Evolutionary conservation across 2,329 filamentous ascomycete genomes (phyloP).

Genomic region (Colletotrichum incanum): DNA sequence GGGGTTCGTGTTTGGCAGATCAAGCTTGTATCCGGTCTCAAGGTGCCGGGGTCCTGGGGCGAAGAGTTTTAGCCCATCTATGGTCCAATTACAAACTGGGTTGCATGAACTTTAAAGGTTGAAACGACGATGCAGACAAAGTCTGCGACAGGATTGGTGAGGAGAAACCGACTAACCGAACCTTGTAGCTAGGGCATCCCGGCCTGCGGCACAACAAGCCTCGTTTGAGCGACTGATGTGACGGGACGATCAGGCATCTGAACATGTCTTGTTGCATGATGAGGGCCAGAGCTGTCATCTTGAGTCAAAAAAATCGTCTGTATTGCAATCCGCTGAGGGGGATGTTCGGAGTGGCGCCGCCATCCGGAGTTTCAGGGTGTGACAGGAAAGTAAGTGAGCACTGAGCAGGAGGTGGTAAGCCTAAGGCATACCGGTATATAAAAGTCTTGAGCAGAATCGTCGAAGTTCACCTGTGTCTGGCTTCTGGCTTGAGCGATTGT

Average conservation of each 20-base stretch:
- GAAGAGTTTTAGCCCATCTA: neutral
- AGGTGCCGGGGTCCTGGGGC: conserved; percentile 1
- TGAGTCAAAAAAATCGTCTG: conserved; percentile 31
- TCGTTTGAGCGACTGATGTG: conserved; percentile 36
- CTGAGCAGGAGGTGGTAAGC: neutral
- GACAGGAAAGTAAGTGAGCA: conserved; percentile 17
- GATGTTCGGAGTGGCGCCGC: conserved; percentile 30
- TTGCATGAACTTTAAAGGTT: conserved; percentile 37
- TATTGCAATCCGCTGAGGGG: neutral
- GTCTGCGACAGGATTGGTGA: conserved; percentile 35
- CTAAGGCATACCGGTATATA: neutral
- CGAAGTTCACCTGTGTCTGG: fast-evolving
- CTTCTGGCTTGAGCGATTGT: neutral
- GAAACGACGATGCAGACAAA: conserved; percentile 38
- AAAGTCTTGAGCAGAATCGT: neutral
- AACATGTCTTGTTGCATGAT: conserved; percentile 29
- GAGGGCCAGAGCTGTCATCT: conserved; percentile 37
- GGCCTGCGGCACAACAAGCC: conserved; percentile 29
- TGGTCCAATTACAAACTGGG: neutral
- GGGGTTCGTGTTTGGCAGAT: conserved; percentile 24
- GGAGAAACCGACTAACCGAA: conserved; percentile 29
- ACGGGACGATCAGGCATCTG: conserved; percentile 41
- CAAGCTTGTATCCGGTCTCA: conserved; percentile 16
- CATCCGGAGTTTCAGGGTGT: conserved; percentile 41
- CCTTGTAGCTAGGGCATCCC: conserved; percentile 22